phyloP scores from a whole-genome alignment of 805 yeast genomes.

The Saccharomycopsis babjevae region DNA sequence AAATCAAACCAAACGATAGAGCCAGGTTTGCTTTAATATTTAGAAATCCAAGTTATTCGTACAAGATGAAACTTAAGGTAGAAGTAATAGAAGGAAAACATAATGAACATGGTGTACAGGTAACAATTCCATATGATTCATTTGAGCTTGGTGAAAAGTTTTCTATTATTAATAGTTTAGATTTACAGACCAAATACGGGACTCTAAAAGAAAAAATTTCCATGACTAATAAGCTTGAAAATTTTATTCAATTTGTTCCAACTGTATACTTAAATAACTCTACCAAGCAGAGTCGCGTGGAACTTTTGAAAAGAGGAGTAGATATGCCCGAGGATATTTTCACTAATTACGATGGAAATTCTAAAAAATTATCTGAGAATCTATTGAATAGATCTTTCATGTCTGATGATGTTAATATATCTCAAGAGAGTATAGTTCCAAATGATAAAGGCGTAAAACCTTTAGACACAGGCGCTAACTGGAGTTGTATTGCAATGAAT shows the following conservation, averaged over 20 bases:
- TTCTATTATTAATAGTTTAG: neutral
- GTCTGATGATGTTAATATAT: neutral
- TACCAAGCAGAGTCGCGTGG: conserved; percentile 5
- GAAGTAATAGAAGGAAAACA: conserved; percentile 12
- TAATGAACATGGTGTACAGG: conserved; percentile 5
- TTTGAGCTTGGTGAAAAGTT: conserved; percentile 4
- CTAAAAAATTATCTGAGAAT: neutral
- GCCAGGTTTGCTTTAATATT: neutral
- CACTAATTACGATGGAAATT: neutral
- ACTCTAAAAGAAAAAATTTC: neutral
- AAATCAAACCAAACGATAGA: neutral
- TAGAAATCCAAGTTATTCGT: conserved; percentile 3
- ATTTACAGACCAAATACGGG: neutral
- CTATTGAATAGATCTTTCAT: neutral
- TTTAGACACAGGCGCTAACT: conserved; percentile 10
- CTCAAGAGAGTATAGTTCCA: neutral
- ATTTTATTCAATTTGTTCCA: conserved; percentile 8
- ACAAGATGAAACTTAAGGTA: conserved; percentile 6
- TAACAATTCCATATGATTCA: conserved; percentile 10
- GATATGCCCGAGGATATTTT: neutral
- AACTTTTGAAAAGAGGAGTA: neutral
- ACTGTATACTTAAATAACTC: conserved; percentile 3
- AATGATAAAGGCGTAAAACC: conserved; percentile 1
- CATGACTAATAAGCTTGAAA: neutral
- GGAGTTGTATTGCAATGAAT: conserved; percentile 11